A percentile compares a stretch with the other conserved stretches of the same genome.
phyloP scores from a whole-genome alignment of 495 filamentous ascomycete species.

The Podospora pseudoanserina region DNA sequence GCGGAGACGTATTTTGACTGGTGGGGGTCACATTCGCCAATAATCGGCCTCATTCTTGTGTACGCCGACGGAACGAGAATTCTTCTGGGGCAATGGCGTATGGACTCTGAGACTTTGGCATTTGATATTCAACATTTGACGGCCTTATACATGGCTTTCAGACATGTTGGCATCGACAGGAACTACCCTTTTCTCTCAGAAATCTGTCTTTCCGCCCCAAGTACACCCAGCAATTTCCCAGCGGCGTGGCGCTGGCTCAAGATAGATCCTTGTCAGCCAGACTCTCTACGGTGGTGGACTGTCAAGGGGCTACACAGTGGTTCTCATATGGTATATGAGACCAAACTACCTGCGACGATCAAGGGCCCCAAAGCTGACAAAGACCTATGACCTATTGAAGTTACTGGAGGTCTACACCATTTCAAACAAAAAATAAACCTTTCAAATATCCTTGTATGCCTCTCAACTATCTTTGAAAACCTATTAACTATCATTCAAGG shows the following conservation, averaged over 20 bases:
- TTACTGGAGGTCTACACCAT: no score
- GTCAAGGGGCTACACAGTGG: not conserved
- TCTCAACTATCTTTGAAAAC: no score
- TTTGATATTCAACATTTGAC: not conserved
- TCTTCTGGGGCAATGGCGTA: not conserved
- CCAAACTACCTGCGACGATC: not conserved
- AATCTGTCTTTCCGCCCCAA: not conserved
- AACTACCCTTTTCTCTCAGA: not conserved
- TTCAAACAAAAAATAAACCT: no score
- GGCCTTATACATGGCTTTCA: not conserved
- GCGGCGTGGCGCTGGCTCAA: not conserved
- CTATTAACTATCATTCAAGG: no score
- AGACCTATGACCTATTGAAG: no score
- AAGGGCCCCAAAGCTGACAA: not conserved
- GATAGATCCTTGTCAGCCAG: not conserved
- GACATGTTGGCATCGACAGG: not conserved
- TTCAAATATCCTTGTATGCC: no score
- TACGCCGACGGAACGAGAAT: not conserved
- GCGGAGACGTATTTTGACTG: not conserved
- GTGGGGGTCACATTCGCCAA: not conserved
- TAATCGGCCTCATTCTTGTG: not conserved
- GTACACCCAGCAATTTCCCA: not conserved
- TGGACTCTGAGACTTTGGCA: not conserved
- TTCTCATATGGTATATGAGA: not conserved
- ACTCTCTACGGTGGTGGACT: not conserved